Evolutionary conservation across 306 rosid species (phyloP), one percentile per base, ranked within the genome.

Genomic region (Trifolium dubium): DNA sequence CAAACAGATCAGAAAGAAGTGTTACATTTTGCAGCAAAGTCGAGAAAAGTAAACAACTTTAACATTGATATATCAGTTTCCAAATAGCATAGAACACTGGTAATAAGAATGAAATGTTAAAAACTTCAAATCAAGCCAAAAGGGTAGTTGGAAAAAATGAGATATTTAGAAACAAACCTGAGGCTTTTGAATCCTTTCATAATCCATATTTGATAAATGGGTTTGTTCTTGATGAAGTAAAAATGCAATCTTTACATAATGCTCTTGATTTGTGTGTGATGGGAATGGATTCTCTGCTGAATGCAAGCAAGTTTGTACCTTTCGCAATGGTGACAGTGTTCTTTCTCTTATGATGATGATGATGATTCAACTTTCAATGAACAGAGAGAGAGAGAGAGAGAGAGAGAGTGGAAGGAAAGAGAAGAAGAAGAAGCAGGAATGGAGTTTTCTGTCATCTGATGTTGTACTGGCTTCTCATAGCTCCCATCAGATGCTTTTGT

Each of bases 161-260:
- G 53, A 75, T 41, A 51, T 39, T 58, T 19, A 64, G 19, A 80
- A 66, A 0, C 4, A 34, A 69, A 93, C 94, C 97, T 87, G 97
- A 78, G 97, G 89, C 82, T 94, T 91, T 74, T 85, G 96, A 90
- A 94, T 94, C 94, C 96, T 87, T 80, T 91, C 91, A 74, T 94
- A 94, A 63, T 91, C 98, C 98, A 94, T 94, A 37, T 46, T 62
- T 70, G 81, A 73, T 1, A 69, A 65, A 58, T 40, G 82, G 78
- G 80, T 3, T 19, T 19, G 71, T 51, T 18, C 41, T 60, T 50
- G 61, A 61, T 46, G 77, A 34, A 63, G 74, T 17, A 84, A 73
- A 69, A 81, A 64, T 71, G 71, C 59, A 71, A 58, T 34, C 67
- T 83, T 72, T 28, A 69, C 73, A 83, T 72, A 67, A 72, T 72